Evolutionary conservation across 2,329 filamentous ascomycete species (phyloP).

Genomic region (Sclerotinia glacialis): DNA sequence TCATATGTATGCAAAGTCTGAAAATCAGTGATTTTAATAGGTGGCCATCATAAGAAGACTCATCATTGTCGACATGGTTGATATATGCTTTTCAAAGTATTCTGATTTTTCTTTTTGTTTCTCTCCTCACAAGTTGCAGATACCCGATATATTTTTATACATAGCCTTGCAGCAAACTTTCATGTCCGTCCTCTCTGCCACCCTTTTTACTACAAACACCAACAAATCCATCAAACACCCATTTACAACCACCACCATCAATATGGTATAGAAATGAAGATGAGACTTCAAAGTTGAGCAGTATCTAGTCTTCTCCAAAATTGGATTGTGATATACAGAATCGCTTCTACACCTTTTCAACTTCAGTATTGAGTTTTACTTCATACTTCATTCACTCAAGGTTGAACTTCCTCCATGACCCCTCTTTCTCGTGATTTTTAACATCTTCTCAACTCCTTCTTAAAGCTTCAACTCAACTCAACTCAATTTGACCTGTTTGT

Average conservation of each 20-base stretch:
- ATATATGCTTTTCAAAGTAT: too few species aligned
- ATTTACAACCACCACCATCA: neutral
- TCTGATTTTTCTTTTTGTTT: too few species aligned
- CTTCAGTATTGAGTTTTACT: neutral
- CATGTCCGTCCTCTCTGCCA: neutral
- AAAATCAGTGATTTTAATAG: neutral
- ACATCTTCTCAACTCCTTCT: neutral
- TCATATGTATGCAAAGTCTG: neutral
- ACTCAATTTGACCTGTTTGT: neutral
- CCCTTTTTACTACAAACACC: neutral
- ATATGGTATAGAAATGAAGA: neutral
- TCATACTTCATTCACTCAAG: neutral
- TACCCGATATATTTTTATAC: neutral
- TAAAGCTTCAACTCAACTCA: neutral
- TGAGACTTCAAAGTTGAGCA: constrained; percentile 1
- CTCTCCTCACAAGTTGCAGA: neutral
- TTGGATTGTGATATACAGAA: neutral
- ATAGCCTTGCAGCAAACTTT: constrained; percentile 2
- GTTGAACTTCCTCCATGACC: neutral
- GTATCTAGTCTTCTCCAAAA: neutral
- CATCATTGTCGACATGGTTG: neutral
- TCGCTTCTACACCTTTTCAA: neutral
- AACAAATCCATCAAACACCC: neutral
- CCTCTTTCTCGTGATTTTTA: neutral
- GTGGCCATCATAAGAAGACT: neutral